Evolutionary conservation across 2,329 filamentous ascomycete genomes (phyloP).

Genomic region (Madurella mycetomatis): DNA sequence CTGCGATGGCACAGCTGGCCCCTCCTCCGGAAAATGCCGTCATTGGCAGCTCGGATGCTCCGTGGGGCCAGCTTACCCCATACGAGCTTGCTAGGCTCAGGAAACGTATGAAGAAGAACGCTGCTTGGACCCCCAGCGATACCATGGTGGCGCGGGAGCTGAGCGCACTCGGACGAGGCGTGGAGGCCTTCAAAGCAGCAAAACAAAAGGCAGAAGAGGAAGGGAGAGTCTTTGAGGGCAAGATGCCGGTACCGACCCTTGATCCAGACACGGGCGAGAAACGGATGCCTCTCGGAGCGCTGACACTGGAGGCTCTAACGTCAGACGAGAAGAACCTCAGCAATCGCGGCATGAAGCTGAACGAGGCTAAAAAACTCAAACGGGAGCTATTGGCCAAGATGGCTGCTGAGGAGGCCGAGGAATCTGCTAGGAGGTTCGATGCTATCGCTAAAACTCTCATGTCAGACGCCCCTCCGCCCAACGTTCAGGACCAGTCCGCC

Average conservation of each 20-base stretch:
- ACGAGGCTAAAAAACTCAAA: slow-evolving; percentile 72
- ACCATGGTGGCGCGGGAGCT: slow-evolving; percentile 82
- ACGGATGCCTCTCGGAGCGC: slow-evolving; percentile 55
- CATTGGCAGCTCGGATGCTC: slow-evolving; percentile 55
- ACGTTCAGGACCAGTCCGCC: slow-evolving; percentile 14
- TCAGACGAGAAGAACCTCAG: slow-evolving; percentile 60
- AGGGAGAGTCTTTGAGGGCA: slow-evolving; percentile 55
- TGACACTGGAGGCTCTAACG: slow-evolving; percentile 52
- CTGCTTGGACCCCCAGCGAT: slow-evolving; percentile 76
- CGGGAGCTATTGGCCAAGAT: slow-evolving; percentile 59
- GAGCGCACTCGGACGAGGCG: slow-evolving; percentile 63
- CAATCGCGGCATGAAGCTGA: slow-evolving; percentile 72
- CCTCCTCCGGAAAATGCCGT: slow-evolving; percentile 58
- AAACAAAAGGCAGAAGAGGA: slow-evolving; percentile 62
- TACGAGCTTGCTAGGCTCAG: slow-evolving; percentile 65
- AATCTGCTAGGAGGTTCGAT: slow-evolving; percentile 33
- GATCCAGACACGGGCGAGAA: slow-evolving; percentile 48
- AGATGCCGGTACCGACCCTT: slow-evolving; percentile 39
- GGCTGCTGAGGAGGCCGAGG: slow-evolving; percentile 56
- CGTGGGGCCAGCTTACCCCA: slow-evolving; percentile 61
- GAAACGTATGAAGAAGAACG: slow-evolving; percentile 90
- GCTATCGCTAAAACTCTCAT: slow-evolving; percentile 30
- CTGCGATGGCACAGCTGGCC: slow-evolving; percentile 41
- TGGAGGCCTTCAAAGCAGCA: slow-evolving; percentile 57
- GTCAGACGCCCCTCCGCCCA: slow-evolving; percentile 12